Base-by-base conservation (phyloP, 345 rosid genomes). In the Trapa incisa region DNA sequence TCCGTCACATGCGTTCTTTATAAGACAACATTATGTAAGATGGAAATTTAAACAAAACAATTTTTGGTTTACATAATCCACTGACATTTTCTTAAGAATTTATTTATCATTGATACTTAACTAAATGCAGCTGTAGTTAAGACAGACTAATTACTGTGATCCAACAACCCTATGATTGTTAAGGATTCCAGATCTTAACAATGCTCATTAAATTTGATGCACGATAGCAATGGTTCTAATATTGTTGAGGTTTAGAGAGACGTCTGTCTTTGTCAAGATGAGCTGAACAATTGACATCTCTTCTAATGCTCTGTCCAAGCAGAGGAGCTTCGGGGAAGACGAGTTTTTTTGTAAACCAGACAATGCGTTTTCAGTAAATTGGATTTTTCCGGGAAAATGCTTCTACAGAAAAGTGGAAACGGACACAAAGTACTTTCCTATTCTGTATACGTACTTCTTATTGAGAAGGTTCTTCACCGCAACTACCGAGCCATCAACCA, bases 381-480 rank as follows among this genome's bases (percentile, higher is more conserved):
- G 16, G 62, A 3, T 57, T 57, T 57, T 57, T 33, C 62, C 2
- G 42, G 33, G 16, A 10, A 52, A 15, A 22, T 37, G 1, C 29
- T 15, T 65, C 37, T 41, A 2, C 42, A 13, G 45, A 61, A 61
- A 52, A 64, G 0, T 22, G 56, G 47, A 48, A 70, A 50, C 17
- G 48, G 38, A 47, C 47, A 63, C n/a, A 42, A 22, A 7, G 33
- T 29, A 41, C 5, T 52, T 0, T 38, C 56, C 39, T 33, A 58
- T 41, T 1, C 10, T 37, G 61, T 62, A 41, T 14, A 73, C 96
- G 48, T 78, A 94, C 99, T 88, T 94, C 75, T 94, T 91, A 41
- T 89, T 91, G 17, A 88, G 95, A 38, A 94, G 86, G 76, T 87
- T 83, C 78, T 94, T 94, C 61, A 94, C 96, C 39, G 99, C 99